Base-by-base conservation (phyloP, 495 filamentous ascomycete species). In the Penicillium waksmanii region DNA sequence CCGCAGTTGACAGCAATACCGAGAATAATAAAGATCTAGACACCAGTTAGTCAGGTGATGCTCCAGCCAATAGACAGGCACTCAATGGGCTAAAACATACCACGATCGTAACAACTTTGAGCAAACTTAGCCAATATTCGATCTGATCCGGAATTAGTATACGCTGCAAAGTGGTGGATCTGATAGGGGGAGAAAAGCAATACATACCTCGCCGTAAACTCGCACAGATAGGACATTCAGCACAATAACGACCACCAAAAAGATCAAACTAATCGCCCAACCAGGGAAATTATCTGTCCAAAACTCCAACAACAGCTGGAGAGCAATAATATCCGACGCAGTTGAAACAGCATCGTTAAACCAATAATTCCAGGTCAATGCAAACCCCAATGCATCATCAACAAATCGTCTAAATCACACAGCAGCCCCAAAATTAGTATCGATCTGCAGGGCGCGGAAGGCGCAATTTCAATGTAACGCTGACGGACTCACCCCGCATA, bases 281-380 rank as follows among this genome's bases (percentile, higher is more conserved):
- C 79, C 77, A 0, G 80, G 80, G 48, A 83, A 79, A 63, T 77
- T 76, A 34, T 82, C 75, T 0, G 77, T 78, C 81, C 82, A 85
- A 57, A 76, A 83, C 51, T 82, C 60, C 60, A 85, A 66, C 17
- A 85, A 58, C 8, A 85, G 65, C 58, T 85, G 82, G 27, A 84
- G 63, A 1, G 82, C 81, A 46, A 84, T 77, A 31, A 85, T 65
- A 74, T 85, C 81, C 5, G 81, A 75, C 6, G 81, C 82, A 5
- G 79, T 83, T 3, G 80, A 82, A 9, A 83, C 78, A 3, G 82
- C 82, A 74, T 84, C 83, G 67, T 85, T 85, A 51, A 83, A 82
- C 81, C 82, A 85, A 65, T 85, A 85, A 56, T 84, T 85, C 80
- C 80, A 82, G 0, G 78, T 80, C 53, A 82, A 64, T 13, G 79